Percentiles rank a stretch among this genome's conserved stretches.
These are phyloP conservation scores for Cyberlindnera xylosilytica DNA, from an alignment of 805 yeast genomes.

Conservation along the genomic window DNA sequence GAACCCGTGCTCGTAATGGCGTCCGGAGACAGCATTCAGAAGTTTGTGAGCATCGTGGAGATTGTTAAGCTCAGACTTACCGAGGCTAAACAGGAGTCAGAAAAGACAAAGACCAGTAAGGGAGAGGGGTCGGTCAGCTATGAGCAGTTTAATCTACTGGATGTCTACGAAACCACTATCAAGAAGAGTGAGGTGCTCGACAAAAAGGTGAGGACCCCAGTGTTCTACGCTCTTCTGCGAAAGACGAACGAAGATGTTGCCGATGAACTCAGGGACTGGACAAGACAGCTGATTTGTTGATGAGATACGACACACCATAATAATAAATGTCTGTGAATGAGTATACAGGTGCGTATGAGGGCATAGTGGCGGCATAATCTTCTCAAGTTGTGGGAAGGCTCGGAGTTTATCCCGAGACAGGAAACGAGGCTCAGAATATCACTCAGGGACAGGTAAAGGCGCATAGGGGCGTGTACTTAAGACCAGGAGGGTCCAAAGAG, in stretches of 20 bases:
- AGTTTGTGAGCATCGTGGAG: constrained; percentile 23
- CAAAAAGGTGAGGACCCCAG: constrained; percentile 20
- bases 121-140: constrained; percentile 1
- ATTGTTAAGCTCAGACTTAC: constrained; percentile 19
- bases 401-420: no score
- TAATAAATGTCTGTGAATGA: no score
- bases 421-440: no score
- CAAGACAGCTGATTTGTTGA: constrained; percentile 12
- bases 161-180: constrained; percentile 17
- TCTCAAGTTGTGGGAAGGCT: no score
- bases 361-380: no score
- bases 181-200: constrained; percentile 21
- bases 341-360: no score
- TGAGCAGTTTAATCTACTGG: constrained; percentile 25
- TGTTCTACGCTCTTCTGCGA: constrained; percentile 21
- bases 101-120: neutral
- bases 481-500: no score
- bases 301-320: neutral
- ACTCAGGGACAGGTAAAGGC: no score
- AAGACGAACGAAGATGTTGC: neutral
- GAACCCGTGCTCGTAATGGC: constrained; percentile 18
- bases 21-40: constrained; percentile 25
- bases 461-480: no score
- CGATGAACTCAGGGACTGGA: constrained; percentile 19
- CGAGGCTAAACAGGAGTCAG: constrained; percentile 1